These are phyloP conservation scores for Trichosporon sp. DNA, from an alignment of 1,284 basidiomycete species.

Conservation along the genomic window DNA sequence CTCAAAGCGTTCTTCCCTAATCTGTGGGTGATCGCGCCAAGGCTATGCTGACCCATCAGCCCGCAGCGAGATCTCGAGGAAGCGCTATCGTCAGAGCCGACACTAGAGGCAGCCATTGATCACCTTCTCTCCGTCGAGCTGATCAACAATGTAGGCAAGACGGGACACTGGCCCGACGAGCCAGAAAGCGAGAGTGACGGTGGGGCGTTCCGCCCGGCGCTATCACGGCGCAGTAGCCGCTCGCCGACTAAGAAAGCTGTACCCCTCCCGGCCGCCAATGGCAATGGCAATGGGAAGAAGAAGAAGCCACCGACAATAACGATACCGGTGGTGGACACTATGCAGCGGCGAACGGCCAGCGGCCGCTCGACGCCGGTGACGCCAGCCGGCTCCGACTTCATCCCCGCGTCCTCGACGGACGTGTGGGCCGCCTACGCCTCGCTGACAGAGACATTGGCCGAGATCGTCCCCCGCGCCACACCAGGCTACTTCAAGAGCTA, in stretches of 20 bases:
- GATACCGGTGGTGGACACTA: constrained; percentile 36
- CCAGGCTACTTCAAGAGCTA: constrained; percentile 31
- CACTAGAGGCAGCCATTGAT: constrained; percentile 31
- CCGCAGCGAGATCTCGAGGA: constrained; percentile 13
- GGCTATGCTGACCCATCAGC: constrained; percentile 4
- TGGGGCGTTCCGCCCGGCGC: neutral
- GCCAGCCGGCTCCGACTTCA: neutral
- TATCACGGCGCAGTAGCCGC: neutral
- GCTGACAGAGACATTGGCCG: constrained; percentile 32
- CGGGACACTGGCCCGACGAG: constrained; percentile 35
- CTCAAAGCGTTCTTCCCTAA: constrained; percentile 31
- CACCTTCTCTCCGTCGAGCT: constrained; percentile 39
- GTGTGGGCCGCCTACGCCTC: constrained; percentile 39
- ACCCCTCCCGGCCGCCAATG: too few relatives aligned
- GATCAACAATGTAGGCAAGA: constrained; percentile 29
- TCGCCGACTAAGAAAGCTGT: neutral
- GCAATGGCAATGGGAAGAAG: constrained; percentile 3
- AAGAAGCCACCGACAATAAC: constrained; percentile 9
- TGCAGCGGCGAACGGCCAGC: constrained; percentile 25
- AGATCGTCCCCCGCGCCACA: constrained; percentile 22
- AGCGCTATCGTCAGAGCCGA: constrained; percentile 23
- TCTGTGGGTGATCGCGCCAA: constrained; percentile 18
- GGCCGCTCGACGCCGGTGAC: neutral
- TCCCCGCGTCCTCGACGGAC: constrained; percentile 20
- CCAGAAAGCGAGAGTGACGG: neutral